Evolutionary conservation across 2,329 filamentous ascomycete species (phyloP), one percentile per base, ranked within the genome.

Genomic region (Ustulina deusta): DNA sequence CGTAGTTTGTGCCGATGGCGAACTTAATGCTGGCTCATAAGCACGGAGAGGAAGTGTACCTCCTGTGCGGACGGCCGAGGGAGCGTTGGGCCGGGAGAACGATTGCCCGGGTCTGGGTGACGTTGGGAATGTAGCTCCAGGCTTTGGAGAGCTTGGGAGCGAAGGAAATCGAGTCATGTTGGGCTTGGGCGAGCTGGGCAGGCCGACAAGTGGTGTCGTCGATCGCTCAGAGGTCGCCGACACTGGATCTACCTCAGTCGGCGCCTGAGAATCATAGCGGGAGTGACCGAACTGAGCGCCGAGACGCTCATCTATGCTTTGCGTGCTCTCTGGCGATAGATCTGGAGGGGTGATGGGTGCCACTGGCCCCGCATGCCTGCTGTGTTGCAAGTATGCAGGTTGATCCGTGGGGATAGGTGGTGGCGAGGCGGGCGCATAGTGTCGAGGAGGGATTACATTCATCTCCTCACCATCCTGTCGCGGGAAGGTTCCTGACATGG

Each of bases 1-100:
- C 32, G 87, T 88, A 3, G 81, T 84, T 60, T 83, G 81, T 38
- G 80, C 78, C 6, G 83, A 81, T 4, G 87, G 87, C 32, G 87
- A 88, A 58, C 78, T 78, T 54, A 87, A 69, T 1, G 85, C 76
- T n/a, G 86, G 83, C 75, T 90, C 87, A 71, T 89, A 90, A 6
- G 88, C 87, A 68, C 88, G 86, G 60, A 90, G 80, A 0, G 89
- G 89, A 44, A 91, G 81, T 1, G 83, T 77, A 44, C 88, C 87
- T 48, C 85, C 86, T 2, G 85, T 84, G 60, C 87, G 85, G 36
- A 89, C 82, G 0, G 87, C 87, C 10, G 86, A 83, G 1, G 85
- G 84, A n/a, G 82, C 79, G 64, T 84, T 84, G 55, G 81, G 73
- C 15, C 85, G 81, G 20, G 81, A 81, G 74, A 88, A 87, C n/a